These are phyloP conservation scores for Neofusicoccum sp. DNA, from an alignment of 2,329 filamentous ascomycete species.

Conservation along the genomic window DNA sequence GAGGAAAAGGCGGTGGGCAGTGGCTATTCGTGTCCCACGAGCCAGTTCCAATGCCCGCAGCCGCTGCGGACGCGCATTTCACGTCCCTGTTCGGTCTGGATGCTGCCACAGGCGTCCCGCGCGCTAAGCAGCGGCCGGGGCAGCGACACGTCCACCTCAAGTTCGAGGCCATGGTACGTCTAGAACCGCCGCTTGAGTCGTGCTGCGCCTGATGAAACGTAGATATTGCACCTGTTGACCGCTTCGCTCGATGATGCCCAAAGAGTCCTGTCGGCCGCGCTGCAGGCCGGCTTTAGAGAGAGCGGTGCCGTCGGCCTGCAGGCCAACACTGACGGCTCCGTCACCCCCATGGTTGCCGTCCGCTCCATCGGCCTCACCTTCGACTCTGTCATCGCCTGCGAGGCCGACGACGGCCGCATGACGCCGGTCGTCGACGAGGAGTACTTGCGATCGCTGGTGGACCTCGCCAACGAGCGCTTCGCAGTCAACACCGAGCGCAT, in stretches of 20 bases:
- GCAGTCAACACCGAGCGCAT: conserved; percentile 67
- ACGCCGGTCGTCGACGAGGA: conserved; percentile 57
- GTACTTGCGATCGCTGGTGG: conserved; percentile 67
- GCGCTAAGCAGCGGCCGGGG: conserved; percentile 26
- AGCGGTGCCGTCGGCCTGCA: conserved; percentile 74
- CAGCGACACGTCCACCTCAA: conserved; percentile 71
- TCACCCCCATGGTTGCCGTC: conserved; percentile 77
- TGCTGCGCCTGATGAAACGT: conserved; percentile 25
- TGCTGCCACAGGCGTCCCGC: background rate
- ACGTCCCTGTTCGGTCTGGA: conserved; percentile 41
- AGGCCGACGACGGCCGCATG: conserved; percentile 37
- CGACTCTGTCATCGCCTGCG: conserved; percentile 73
- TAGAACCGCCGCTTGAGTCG: conserved; percentile 8
- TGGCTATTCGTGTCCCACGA: conserved; percentile 92
- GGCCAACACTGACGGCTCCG: conserved; percentile 34
- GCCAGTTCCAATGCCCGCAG: conserved; percentile 48
- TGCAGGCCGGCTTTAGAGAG: conserved; percentile 84
- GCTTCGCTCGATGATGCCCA: conserved; percentile 74
- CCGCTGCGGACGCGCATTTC: conserved; percentile 20
- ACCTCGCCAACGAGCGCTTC: conserved; percentile 73
- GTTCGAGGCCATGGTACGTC: conserved; percentile 86
- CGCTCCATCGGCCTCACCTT: conserved; percentile 79
- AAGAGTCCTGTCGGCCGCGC: conserved; percentile 68
- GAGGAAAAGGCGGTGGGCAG: conserved; percentile 79
- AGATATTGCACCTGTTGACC: conserved; percentile 88